Conservation (phyloP, 1,139 yeast species). For the Hansenula lynferdii region DNA sequence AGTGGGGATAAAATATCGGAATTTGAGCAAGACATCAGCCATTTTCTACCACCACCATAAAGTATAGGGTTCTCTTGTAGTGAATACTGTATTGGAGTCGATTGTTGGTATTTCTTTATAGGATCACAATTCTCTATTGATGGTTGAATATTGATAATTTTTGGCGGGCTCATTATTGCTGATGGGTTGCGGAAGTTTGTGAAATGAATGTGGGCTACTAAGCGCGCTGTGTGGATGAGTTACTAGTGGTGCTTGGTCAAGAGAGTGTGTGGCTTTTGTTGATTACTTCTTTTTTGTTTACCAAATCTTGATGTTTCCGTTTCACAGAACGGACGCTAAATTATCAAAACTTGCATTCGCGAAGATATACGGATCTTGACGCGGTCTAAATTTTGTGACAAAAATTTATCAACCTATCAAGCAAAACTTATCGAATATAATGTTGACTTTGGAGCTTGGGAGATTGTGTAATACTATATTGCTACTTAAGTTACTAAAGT, state of each 20-base stretch:
- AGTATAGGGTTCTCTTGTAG: conserved; percentile 28
- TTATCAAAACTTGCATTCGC: too few relatives aligned
- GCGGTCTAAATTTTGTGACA: too few relatives aligned
- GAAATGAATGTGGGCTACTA: too few relatives aligned
- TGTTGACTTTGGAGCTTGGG: too few relatives aligned
- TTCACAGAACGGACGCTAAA: background rate
- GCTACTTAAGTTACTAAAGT: too few relatives aligned
- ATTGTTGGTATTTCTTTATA: conserved; percentile 22
- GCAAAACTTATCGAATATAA: too few relatives aligned
- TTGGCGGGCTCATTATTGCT: background rate
- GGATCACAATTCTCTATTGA: conserved; percentile 31
- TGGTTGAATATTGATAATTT: conserved; percentile 23
- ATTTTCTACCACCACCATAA: conserved; percentile 36
- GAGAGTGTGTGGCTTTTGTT: background rate
- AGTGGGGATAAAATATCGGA: conserved; percentile 8
- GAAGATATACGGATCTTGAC: too few relatives aligned
- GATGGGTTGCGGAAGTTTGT: too few relatives aligned
- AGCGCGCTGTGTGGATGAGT: too few relatives aligned
- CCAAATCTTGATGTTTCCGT: background rate
- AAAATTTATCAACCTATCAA: too few relatives aligned
- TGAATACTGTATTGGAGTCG: conserved; percentile 26
- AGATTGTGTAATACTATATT: too few relatives aligned
- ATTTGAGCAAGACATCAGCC: conserved; percentile 12
- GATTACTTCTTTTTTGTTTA: background rate
- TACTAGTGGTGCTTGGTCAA: too few relatives aligned